phyloP scores from a whole-genome alignment of 2,329 filamentous ascomycete genomes.

The Fusarium sarcochroum region DNA sequence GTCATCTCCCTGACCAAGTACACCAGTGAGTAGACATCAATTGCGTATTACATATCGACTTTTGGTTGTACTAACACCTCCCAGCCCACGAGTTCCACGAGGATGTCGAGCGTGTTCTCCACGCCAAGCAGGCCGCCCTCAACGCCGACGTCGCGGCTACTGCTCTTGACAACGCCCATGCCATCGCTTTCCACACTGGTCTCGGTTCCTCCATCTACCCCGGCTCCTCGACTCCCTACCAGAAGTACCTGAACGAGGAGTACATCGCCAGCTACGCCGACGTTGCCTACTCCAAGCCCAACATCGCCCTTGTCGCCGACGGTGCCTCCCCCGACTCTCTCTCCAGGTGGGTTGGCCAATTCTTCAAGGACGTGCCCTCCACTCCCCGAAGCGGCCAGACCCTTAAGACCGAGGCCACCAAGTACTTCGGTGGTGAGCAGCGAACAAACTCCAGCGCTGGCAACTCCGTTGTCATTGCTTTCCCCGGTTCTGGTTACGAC shows the following conservation, averaged over 20 bases:
- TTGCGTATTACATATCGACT: conserved; percentile 8
- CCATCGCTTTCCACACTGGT: conserved; percentile 91
- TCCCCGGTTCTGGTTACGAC: conserved; percentile 87
- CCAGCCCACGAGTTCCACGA: conserved; percentile 91
- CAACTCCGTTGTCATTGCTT: conserved; percentile 90
- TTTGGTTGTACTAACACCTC: conserved; percentile 28
- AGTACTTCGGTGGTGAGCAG: conserved; percentile 97
- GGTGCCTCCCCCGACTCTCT: conserved; percentile 83
- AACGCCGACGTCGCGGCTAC: conserved; percentile 73
- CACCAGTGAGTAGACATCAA: conserved; percentile 68
- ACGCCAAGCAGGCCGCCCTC: conserved; percentile 81
- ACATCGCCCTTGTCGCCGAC: conserved; percentile 92
- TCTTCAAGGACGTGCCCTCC: conserved; percentile 82
- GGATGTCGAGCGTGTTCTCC: conserved; percentile 83
- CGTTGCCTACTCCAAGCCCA: conserved; percentile 87
- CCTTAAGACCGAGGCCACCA: conserved; percentile 75
- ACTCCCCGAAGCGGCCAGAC: conserved; percentile 64
- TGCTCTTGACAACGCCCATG: conserved; percentile 88
- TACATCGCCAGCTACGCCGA: conserved; percentile 82
- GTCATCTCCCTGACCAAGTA: conserved; percentile 91
- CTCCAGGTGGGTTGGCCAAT: conserved; percentile 91
- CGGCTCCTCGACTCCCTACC: conserved; percentile 77
- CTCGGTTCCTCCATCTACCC: conserved; percentile 86
- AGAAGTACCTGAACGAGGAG: conserved; percentile 84
- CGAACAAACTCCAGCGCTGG: conserved; percentile 82